Conservation (phyloP, 192 early-diverging fungal species). For the Lobosporangium transversale region DNA sequence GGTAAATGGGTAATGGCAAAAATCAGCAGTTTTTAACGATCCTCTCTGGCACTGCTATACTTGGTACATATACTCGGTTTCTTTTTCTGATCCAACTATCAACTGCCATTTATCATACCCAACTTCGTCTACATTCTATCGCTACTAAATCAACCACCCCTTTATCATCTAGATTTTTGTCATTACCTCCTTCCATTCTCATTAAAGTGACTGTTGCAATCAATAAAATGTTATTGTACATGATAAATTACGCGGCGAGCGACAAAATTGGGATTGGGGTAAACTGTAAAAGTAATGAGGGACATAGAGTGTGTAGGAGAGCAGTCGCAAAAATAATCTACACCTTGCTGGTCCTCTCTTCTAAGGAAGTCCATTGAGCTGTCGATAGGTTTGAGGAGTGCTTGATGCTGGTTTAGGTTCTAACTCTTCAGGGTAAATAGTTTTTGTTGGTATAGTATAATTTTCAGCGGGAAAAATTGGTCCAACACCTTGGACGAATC, state of each 20-base stretch:
- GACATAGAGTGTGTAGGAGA: background rate
- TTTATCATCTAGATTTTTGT: too few relatives aligned
- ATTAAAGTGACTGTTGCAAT: too few relatives aligned
- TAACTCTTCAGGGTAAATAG: conserved; percentile 53
- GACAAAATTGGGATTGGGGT: background rate
- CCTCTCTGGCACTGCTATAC: too few relatives aligned
- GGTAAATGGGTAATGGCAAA: too few relatives aligned
- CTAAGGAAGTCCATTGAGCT: conserved; percentile 40
- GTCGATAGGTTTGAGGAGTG: conserved; percentile 33
- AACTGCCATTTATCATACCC: too few relatives aligned
- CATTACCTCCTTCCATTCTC: too few relatives aligned
- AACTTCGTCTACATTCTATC: background rate
- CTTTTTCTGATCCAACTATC: too few relatives aligned
- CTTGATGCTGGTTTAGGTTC: conserved; percentile 17
- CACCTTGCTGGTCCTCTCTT: background rate
- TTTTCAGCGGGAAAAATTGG: conserved; percentile 57
- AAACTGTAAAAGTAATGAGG: background rate
- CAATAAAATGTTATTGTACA: background rate
- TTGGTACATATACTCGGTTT: too few relatives aligned
- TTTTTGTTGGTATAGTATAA: conserved; percentile 52
- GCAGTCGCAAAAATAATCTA: background rate
- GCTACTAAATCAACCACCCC: background rate
- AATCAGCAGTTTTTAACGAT: too few relatives aligned
- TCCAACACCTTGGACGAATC: conserved; percentile 75
- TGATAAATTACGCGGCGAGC: conserved; percentile 9